Evolutionary conservation across 352 stramenopile species (phyloP), one percentile per base, ranked within the genome.

Genomic region (Globisporangium barbulae): DNA sequence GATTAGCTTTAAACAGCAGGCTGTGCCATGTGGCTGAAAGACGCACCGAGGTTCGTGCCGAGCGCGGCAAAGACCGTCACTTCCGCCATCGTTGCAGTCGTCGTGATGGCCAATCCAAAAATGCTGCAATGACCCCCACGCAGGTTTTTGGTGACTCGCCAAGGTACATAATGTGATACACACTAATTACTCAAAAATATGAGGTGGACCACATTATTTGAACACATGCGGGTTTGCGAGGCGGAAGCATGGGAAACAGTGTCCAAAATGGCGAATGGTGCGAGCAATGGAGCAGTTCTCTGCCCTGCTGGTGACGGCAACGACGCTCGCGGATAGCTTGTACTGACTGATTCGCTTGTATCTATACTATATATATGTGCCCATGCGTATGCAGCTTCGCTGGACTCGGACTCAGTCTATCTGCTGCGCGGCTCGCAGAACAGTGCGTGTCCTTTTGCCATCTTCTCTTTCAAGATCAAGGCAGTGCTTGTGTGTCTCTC

Each of bases 11-110:
- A 39, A 21, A 53, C 39, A 35, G 33, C 15, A 9, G 35, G 2
- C 4, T 13, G 28, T 33, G 8, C 39, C 15, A 17, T 28, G 13
- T 37, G 22, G 49, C 3, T 31, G 19, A 49, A 4, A 35, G 55
- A 48, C 69, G 42, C 53, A 93, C 83, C 84, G 48, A 93, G 66
- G 58, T 93, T 93, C 48, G 85, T 91, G 59, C 85, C 85, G 42
- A 93, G 73, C 48, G 85, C 85, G 5, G 83, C 78, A 49, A 89
- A 79, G 52, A 60, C 57, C 49, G 63, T 54, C 25, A 41, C 57
- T 44, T 65, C 56, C 30, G 28, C 35, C 62, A 52, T 49, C 4
- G 17, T 39, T 21, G 58, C 61, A 59, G 44, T 22, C 52, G 31
- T 3, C 15, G 35, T 41, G 35, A 30, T 42, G 9, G 41, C 19